Evolutionary conservation across 2,329 filamentous ascomycete genomes (phyloP).

Genomic region (Trichoderma koningii): DNA sequence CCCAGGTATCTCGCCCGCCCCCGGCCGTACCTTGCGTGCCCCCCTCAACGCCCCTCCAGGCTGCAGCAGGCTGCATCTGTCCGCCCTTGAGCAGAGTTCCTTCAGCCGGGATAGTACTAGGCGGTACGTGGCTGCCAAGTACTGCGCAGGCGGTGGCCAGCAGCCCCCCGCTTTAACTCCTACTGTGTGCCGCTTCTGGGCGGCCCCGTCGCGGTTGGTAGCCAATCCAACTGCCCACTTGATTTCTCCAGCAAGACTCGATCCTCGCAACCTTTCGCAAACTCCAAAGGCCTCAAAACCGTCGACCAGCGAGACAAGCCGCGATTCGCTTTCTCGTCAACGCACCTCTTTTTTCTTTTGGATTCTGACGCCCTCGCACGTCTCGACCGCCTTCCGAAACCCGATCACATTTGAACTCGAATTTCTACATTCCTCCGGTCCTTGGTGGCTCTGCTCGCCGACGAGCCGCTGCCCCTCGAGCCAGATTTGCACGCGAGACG

Average conservation of each 20-base stretch:
- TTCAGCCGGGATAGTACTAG: slow-evolving; percentile 5
- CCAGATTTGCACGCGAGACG: slow-evolving; percentile 15
- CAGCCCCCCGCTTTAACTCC: slow-evolving; percentile 11
- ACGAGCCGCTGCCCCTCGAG: slow-evolving; percentile 15
- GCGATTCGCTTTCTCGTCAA: not conserved
- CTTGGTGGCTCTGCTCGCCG: no score
- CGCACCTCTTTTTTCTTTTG: not conserved
- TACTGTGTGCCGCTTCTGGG: slow-evolving; percentile 24
- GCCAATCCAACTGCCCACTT: slow-evolving; percentile 24
- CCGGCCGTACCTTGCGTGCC: not conserved
- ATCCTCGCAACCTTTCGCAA: not conserved
- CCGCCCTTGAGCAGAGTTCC: not conserved
- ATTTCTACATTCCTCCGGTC: not conserved
- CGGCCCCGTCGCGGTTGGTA: slow-evolving; percentile 8
- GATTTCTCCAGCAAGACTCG: not conserved
- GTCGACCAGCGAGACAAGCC: not conserved
- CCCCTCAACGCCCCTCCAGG: no score
- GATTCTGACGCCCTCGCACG: not conserved
- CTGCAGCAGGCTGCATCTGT: not conserved
- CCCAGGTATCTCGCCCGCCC: slow-evolving; percentile 1
- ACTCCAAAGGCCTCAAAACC: slow-evolving; percentile 8
- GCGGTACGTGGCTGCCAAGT: not conserved
- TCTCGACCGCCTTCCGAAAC: not conserved
- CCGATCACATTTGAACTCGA: not conserved
- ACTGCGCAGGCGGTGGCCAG: slow-evolving; percentile 12